Base-by-base conservation (phyloP, 73 alveolate species). In the Blepharisma japonicum region DNA sequence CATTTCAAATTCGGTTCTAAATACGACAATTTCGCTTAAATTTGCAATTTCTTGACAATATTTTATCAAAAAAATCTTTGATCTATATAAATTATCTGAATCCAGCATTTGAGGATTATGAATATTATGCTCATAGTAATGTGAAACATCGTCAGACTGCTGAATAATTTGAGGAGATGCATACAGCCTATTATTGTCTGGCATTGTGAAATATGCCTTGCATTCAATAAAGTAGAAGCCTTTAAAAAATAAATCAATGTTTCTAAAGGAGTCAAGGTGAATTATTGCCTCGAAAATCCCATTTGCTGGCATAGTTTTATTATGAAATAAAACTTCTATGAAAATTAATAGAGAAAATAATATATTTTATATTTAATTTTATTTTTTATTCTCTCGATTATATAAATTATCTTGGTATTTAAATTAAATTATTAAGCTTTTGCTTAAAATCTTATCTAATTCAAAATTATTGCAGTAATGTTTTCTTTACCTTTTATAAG, bases 191-290 rank as follows among this genome's bases (percentile, higher is more conserved):
- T 25, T 14, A 20, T n/a, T 61, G 5, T 2, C 42, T 32, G 42
- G 14, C 14, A 20, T 25, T 61, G 14, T 11, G 18, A 61, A 61
- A 42, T 11, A 77, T 9, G 42, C 53, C 7, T 9, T 7, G 18
- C 66, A 7, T 66, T 77, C 39, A 6, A 84, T 8, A 68, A 38
- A 80, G 45, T 84, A 84, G 25, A 81, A 71, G 6, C 91, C 91
- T 48, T 84, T 42, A 23, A 81, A 68, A 81, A 50, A 84, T 54
- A 84, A 71, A 81, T 84, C 91, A 6, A 84, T 80, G 51, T 84
- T 84, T 27, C 91, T 45, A 81, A 84, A 84, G 18, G 89, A 68
- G 23, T 84, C 89, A 2, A 84, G 51, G 71, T 81, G 80, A 20
- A 84, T 25, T 6, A 68, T 56, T 8, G 55, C 53, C 23, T 84